Conservation (phyloP, 2,329 filamentous ascomycete genomes). For the Fonsecaea multimorphosa region DNA sequence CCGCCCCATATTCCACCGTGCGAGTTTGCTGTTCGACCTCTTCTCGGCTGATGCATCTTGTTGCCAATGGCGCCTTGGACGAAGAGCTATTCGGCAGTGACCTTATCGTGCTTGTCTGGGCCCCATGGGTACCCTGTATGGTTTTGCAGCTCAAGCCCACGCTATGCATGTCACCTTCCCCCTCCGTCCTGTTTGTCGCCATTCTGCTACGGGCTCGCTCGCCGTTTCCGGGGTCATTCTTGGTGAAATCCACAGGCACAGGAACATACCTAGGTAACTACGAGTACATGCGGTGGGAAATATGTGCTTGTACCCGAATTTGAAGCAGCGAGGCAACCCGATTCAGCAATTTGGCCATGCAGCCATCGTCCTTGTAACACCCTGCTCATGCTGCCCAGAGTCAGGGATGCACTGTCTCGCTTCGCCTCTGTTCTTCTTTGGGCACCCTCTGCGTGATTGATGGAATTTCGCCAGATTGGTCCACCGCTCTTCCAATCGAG, state of each 20-base stretch:
- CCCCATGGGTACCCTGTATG: neutral
- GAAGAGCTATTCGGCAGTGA: neutral
- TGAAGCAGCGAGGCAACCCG: neutral
- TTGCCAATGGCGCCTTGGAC: neutral
- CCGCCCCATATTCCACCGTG: neutral
- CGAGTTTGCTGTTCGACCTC: neutral
- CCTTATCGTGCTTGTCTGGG: constrained; percentile 1
- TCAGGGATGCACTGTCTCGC: constrained; percentile 3
- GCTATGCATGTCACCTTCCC: neutral
- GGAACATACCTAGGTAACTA: neutral
- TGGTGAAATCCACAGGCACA: neutral
- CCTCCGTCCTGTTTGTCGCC: neutral
- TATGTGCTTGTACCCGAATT: neutral
- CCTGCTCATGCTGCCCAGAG: neutral
- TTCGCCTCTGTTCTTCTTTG: constrained; percentile 10
- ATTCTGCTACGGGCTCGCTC: neutral
- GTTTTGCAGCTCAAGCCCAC: neutral
- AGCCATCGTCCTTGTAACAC: neutral
- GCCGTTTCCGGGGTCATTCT: neutral
- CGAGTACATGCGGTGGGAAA: neutral
- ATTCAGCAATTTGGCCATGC: neutral
- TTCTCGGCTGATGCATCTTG: neutral
- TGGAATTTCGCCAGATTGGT: constrained; percentile 1
- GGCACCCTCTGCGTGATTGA: neutral
- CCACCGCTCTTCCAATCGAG: neutral